Evolutionary conservation across 2,329 filamentous ascomycete genomes (phyloP).

Genomic region (Phaeosphaeriaceae sp.): DNA sequence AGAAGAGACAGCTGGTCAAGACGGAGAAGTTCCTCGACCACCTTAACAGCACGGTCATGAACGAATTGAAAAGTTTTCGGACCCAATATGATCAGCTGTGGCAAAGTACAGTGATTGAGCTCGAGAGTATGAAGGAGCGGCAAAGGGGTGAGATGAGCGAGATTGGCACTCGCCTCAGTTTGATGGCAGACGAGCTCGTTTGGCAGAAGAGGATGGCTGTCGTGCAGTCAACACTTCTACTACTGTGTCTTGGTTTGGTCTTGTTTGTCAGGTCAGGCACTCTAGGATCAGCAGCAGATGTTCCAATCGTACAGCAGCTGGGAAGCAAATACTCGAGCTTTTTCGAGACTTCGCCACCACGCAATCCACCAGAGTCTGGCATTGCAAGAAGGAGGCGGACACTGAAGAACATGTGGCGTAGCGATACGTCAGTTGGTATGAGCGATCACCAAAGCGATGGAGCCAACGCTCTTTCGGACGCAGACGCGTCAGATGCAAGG

Average conservation of each 20-base stretch:
- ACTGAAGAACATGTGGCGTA: conserved; percentile 44
- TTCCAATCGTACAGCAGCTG: conserved; percentile 56
- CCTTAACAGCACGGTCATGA: conserved; percentile 86
- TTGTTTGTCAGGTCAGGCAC: conserved; percentile 67
- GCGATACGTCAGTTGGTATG: conserved; percentile 38
- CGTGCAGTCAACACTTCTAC: conserved; percentile 83
- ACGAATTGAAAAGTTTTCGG: conserved; percentile 66
- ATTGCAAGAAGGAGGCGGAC: conserved; percentile 37
- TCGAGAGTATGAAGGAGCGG: conserved; percentile 86
- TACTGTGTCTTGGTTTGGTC: conserved; percentile 85
- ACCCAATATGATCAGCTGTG: conserved; percentile 95
- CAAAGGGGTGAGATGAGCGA: conserved; percentile 84
- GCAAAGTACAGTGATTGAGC: conserved; percentile 91
- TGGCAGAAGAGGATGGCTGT: conserved; percentile 91
- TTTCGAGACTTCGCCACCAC: conserved; percentile 45
- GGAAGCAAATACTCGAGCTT: conserved; percentile 43
- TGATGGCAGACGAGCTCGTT: conserved; percentile 90
- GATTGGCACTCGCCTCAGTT: conserved; percentile 77
- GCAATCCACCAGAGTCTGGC: conserved; percentile 40
- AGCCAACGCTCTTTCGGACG: conserved; percentile 31
- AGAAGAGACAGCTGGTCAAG: conserved; percentile 85
- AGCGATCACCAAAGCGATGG: conserved; percentile 45
- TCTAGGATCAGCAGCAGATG: conserved; percentile 46
- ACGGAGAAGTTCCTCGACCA: conserved; percentile 81
- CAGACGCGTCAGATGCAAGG: conserved; percentile 40